Conservation (phyloP, 2,329 filamentous ascomycete genomes). For the Ophioceras dolichostomum region DNA sequence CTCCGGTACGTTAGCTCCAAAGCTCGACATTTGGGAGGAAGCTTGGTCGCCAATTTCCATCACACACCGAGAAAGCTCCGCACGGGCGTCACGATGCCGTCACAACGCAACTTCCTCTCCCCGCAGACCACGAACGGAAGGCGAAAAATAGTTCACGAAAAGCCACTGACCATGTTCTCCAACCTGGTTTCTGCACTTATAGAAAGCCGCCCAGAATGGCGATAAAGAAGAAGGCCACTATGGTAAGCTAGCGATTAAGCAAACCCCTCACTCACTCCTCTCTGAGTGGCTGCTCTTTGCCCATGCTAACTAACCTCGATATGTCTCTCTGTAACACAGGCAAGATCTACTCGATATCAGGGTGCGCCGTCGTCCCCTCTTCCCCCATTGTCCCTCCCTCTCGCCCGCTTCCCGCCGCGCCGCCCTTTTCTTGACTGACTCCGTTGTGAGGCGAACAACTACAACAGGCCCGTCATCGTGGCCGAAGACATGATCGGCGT, state of each 20-base stretch:
- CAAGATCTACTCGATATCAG: slow-evolving; percentile 15
- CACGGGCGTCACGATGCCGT: no score
- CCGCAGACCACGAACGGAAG: no score
- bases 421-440: no score
- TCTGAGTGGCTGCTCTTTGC: background rate
- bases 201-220: slow-evolving; percentile 4
- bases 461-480: slow-evolving; percentile 64
- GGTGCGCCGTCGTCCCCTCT: slow-evolving; percentile 83
- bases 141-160: no score
- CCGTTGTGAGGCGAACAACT: slow-evolving; percentile 6
- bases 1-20: slow-evolving; percentile 5
- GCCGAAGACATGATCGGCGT: slow-evolving; percentile 98
- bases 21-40: no score
- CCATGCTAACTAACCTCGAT: slow-evolving; percentile 1
- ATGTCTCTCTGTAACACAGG: slow-evolving; percentile 5
- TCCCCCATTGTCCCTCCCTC: background rate
- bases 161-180: background rate
- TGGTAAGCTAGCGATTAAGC: slow-evolving; percentile 1
- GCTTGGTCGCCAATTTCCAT: no score
- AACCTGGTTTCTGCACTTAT: background rate
- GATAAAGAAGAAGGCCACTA: slow-evolving; percentile 1
- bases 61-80: no score
- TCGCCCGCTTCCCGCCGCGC: background rate
- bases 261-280: background rate
- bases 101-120: no score